Conservation (phyloP, 371 early-diverging fungal species). For the Choanephora cucurbitarum region DNA sequence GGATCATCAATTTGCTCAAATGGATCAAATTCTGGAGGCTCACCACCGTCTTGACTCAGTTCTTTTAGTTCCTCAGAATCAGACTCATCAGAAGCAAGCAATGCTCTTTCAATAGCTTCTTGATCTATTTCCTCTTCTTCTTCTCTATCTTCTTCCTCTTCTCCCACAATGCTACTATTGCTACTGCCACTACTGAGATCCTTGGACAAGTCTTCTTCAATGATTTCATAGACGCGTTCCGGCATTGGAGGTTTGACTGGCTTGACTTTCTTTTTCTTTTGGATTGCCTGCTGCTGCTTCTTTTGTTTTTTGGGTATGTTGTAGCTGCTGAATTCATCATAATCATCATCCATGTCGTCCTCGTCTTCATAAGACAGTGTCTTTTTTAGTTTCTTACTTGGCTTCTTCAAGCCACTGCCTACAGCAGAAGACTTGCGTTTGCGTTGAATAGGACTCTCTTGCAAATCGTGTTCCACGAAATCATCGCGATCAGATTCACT, state of each 20-base stretch:
- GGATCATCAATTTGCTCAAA: conserved; percentile 51
- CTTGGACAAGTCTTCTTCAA: conserved; percentile 16
- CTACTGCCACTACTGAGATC: background rate
- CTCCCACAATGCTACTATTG: conserved; percentile 17
- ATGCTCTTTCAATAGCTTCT: conserved; percentile 20
- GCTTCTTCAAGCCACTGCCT: background rate
- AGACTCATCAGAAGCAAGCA: conserved; percentile 18
- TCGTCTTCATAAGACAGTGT: conserved; percentile 14
- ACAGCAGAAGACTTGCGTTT: conserved; percentile 4
- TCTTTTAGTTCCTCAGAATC: conserved; percentile 19
- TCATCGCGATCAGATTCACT: conserved; percentile 21
- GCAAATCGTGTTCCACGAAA: conserved; percentile 26
- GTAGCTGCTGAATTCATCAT: background rate
- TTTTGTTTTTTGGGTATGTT: background rate
- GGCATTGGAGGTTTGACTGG: conserved; percentile 1
- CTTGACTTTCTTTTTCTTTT: conserved; percentile 7
- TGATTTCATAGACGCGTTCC: conserved; percentile 16
- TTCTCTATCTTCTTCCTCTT: conserved; percentile 40
- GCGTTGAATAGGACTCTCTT: conserved; percentile 9
- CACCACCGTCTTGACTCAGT: background rate
- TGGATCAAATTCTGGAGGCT: conserved; percentile 31
- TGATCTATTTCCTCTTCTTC: conserved; percentile 29
- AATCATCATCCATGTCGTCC: conserved; percentile 16
- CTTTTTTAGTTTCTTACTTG: conserved; percentile 6
- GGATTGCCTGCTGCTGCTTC: background rate